A percentile compares a stretch with the other conserved stretches of the same genome.
Conservation (phyloP, 2,329 filamentous ascomycete species). For the Aureobasidium sp. region DNA sequence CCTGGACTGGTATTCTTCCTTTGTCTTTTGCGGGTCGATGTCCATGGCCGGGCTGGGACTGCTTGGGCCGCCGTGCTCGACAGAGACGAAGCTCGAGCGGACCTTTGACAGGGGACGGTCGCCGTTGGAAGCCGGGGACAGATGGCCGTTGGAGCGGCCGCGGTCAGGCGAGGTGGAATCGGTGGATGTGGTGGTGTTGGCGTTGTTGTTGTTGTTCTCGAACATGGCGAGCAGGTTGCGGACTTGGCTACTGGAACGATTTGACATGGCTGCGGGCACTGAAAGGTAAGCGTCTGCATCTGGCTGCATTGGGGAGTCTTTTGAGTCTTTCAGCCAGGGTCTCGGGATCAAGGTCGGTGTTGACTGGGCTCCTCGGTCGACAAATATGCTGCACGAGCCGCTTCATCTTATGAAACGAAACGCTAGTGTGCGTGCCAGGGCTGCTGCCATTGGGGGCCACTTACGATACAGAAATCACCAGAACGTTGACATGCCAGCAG, state of each 20-base stretch:
- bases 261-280: conserved; percentile 38
- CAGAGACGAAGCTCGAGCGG: conserved; percentile 43
- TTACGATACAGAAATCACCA: background rate
- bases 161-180: conserved; percentile 36
- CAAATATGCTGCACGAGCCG: conserved; percentile 12
- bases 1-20: conserved; percentile 7
- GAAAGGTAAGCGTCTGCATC: conserved; percentile 9
- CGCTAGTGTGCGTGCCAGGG: conserved; percentile 7
- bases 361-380: conserved; percentile 1
- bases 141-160: conserved; percentile 35
- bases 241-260: conserved; percentile 36
- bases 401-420: conserved; percentile 12
- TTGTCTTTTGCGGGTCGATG: conserved; percentile 13
- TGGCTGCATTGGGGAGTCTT: conserved; percentile 6
- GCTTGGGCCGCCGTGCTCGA: conserved; percentile 28
- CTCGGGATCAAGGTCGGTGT: conserved; percentile 8
- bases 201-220: conserved; percentile 32
- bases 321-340: background rate
- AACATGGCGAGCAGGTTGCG: conserved; percentile 45
- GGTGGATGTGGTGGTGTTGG: conserved; percentile 1
- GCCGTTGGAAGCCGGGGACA: conserved; percentile 22
- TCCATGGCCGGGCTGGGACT: conserved; percentile 13
- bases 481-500: conserved; percentile 1
- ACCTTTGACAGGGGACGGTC: conserved; percentile 37
- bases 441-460: background rate